Base-by-base conservation (phyloP, 164 flowering plant genomes). In the Piper betle region DNA sequence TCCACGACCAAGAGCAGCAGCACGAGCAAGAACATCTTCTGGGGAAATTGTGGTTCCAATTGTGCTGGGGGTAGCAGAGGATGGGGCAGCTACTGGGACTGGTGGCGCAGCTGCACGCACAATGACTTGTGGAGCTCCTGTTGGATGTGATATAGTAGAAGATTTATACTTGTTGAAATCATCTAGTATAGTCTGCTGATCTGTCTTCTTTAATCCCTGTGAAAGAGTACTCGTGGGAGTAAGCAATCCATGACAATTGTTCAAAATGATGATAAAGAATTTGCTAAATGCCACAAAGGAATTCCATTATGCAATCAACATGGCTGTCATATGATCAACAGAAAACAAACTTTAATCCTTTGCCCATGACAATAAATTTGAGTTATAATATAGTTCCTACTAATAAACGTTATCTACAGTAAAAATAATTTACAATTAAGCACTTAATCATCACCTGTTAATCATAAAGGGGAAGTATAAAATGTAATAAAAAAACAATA, bases 1-100 rank as follows among this genome's bases (percentile, higher is more conserved):
- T 60, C 96, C 99, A 60, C 96, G 78, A 53, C 99, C 99, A 2
- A 93, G 87, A 39, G 99, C 99, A 63, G 99, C 97, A 13, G 99
- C 99, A 68, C 99, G 72, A 39, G 96, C 79, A 42, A 93, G 77
- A 42, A 93, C 91, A 65, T 93, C 99, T 78, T 93, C 99, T 39
- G 90, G 66, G 25, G 91, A 82, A 13, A 46, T 20, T 3, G n/a
- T 42, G 12, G 25, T 52, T 42, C 81, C 81, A 25, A 72, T 69
- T n/a, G 83, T 79, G 46, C 73, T 71, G 33, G 83, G 59, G 19
- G 80, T 55, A 6, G 79, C 15, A 42, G 80, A 53, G 4, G 79
- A 15, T 46, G 43, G 53, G n/a, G 20, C n/a, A 10, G 73, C 56
- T 33, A 63, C 67, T 2, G 84, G 68, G 57, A 79, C 70, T 53